Evolutionary conservation across 441 rosid genomes (phyloP), one percentile per base, ranked within the genome.

Genomic region (Croton laevigatus): DNA sequence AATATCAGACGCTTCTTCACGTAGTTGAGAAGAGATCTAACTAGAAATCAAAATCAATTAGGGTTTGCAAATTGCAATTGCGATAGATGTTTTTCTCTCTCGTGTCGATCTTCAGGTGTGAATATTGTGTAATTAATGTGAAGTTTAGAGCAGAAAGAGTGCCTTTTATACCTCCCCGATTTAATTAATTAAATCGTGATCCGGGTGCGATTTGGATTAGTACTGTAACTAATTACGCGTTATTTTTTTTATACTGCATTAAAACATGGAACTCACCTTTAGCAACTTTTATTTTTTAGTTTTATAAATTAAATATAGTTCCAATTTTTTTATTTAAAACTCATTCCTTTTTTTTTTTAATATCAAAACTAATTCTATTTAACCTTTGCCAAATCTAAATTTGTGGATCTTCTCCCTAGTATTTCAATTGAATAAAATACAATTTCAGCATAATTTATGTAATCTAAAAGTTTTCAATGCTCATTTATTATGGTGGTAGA

Each of bases 11-110:
- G 55, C 57, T 42, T 42, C n/a, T 27, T 27, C 32, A 27, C 32
- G 32, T 27, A 27, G 32, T 27, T 27, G 32, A 37, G 19, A 53
- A 10, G 20, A 23, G 34, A 27, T 27, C 23, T 40, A 3, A 19
- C 8, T 22, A 27, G 32, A 27, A 27, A 14, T 11, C 9, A 19
- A 38, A n/a, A 23, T 16, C 7, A 45, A 22, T 20, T 59, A 59
- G 66, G 71, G 66, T 59, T 69, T 69, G 57, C n/a, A 14, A 69
- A 32, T 59, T 10, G 3, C 34, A 45, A 11, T 19, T n/a, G 42
- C 38, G 10, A 8, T 16, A 1, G 2, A 27, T 27, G 32, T 27
- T 27, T 27, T 27, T 34, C 27, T 68, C 40, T 12, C 52, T 48
- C 32, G 20, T 2, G 10, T 32, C 32, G 37, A 3, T 55, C 36